Conservation (phyloP, 2,329 filamentous ascomycete species). For the Neodidymelliopsis sp. region DNA sequence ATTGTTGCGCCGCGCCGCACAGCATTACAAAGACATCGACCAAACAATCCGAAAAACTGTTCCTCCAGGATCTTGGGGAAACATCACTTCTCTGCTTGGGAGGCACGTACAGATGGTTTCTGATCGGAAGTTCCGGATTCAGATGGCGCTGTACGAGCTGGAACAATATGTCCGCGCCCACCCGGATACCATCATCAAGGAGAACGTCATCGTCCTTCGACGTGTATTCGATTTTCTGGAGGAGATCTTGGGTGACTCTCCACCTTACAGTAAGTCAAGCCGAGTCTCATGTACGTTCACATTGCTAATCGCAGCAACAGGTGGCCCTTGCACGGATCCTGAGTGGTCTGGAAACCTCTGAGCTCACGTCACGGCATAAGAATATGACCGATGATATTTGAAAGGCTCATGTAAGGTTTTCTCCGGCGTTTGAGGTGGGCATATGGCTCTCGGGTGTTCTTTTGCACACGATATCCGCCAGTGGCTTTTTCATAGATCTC, state of each 20-base stretch:
- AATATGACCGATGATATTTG: too few relatives aligned
- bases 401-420: too few relatives aligned
- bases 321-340: neutral
- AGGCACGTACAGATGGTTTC: neutral
- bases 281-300: too few relatives aligned
- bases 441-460: too few relatives aligned
- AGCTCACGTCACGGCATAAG: too few relatives aligned
- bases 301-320: neutral
- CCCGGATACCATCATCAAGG: neutral
- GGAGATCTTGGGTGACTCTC: neutral
- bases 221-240: neutral
- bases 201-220: neutral
- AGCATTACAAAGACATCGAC: neutral
- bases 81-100: neutral
- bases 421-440: too few relatives aligned
- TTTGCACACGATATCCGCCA: too few relatives aligned
- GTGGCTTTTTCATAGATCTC: too few relatives aligned
- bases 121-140: neutral
- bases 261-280: neutral
- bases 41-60: neutral
- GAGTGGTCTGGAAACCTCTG: neutral
- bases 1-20: neutral
- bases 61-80: neutral
- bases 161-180: neutral
- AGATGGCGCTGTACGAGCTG: neutral